phyloP scores from a whole-genome alignment of 768 basidiomycete species.

The Amanita polypyramis region DNA sequence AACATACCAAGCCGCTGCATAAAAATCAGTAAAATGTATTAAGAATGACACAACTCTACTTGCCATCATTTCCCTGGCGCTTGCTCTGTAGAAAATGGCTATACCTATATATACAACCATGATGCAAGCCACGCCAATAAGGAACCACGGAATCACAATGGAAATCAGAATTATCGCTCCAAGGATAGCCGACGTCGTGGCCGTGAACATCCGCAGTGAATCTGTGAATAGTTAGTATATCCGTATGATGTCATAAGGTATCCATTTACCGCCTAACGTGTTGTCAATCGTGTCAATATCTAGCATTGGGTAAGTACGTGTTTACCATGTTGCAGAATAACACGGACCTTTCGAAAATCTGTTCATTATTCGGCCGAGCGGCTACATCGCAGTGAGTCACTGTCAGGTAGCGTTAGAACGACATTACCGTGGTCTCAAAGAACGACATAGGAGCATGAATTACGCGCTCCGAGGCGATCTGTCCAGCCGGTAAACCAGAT shows the following conservation, averaged over 20 bases:
- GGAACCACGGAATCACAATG: constrained; percentile 75
- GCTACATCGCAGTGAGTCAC: constrained; percentile 25
- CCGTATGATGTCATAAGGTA: background rate
- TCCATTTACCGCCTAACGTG: constrained; percentile 39
- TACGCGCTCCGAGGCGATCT: constrained; percentile 57
- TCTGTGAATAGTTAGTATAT: constrained; percentile 24
- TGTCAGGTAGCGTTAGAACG: background rate
- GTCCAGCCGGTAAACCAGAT: background rate
- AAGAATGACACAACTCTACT: constrained; percentile 6
- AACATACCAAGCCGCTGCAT: constrained; percentile 43
- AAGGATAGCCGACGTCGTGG: constrained; percentile 52
- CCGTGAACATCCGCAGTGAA: constrained; percentile 61
- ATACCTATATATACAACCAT: constrained; percentile 53
- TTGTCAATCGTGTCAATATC: constrained; percentile 82
- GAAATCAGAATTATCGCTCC: constrained; percentile 75
- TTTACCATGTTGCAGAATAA: background rate
- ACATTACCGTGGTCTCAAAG: constrained; percentile 71
- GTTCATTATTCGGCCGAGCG: constrained; percentile 83
- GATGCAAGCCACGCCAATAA: constrained; percentile 60
- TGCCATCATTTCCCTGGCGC: constrained; percentile 81
- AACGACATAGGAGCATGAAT: constrained; percentile 85
- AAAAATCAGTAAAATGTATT: background rate
- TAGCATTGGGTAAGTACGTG: constrained; percentile 11
- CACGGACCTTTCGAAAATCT: constrained; percentile 68
- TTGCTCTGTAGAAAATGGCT: constrained; percentile 76